phyloP scores from a whole-genome alignment of 768 basidiomycete species.

The Porphyrellus cyaneotinctus region DNA sequence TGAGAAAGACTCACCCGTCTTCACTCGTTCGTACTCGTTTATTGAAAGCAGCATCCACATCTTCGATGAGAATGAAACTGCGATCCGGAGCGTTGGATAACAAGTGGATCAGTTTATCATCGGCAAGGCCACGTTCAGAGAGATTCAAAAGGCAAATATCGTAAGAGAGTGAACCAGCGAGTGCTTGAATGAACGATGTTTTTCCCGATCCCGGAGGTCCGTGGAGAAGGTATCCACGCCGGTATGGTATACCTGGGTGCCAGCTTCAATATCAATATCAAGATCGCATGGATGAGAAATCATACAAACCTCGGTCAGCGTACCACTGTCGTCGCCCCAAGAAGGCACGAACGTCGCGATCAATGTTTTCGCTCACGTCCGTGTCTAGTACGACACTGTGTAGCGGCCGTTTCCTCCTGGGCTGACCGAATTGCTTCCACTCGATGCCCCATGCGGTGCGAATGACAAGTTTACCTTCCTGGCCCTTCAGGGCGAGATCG shows the following conservation, averaged over 20 bases:
- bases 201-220: slow-evolving; percentile 98
- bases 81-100: slow-evolving; percentile 90
- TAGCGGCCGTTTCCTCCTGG: slow-evolving; percentile 79
- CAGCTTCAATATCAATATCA: slow-evolving; percentile 4
- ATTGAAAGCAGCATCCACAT: slow-evolving; percentile 96
- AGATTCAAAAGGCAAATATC: slow-evolving; percentile 96
- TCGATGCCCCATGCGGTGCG: slow-evolving; percentile 96
- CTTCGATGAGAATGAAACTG: slow-evolving; percentile 93
- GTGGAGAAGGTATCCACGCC: slow-evolving; percentile 90
- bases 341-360: slow-evolving; percentile 77
- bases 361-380: slow-evolving; percentile 83
- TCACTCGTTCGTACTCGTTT: slow-evolving; percentile 86
- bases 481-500: slow-evolving; percentile 75
- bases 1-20: slow-evolving; percentile 66
- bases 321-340: slow-evolving; percentile 88
- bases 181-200: slow-evolving; percentile 96
- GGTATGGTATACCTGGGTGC: slow-evolving; percentile 85
- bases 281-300: background rate
- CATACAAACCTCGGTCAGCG: slow-evolving; percentile 78
- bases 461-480: slow-evolving; percentile 93
- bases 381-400: slow-evolving; percentile 83
- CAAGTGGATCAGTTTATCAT: slow-evolving; percentile 93
- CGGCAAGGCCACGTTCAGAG: slow-evolving; percentile 91
- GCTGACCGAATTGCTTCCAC: slow-evolving; percentile 94
- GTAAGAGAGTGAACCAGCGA: slow-evolving; percentile 88